These are phyloP conservation scores for Excoecaria cochinchinensis DNA, from an alignment of 345 rosid genomes.

Conservation along the genomic window DNA sequence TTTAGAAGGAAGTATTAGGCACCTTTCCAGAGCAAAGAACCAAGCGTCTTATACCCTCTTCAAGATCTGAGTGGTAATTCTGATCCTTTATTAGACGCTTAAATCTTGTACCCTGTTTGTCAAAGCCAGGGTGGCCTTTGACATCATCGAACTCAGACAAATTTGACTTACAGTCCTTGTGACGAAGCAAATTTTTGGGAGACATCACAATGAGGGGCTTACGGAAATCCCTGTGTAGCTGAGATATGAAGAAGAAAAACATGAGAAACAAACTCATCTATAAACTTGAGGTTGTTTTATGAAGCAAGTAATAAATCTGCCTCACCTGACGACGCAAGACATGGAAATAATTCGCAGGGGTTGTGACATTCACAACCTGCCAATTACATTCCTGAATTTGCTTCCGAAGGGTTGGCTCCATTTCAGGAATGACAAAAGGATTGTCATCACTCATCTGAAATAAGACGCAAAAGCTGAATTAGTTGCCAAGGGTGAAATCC, in stretches of 20 bases:
- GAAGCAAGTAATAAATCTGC: background rate
- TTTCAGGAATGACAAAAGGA: constrained; percentile 74
- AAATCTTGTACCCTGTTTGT: constrained; percentile 91
- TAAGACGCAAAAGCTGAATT: background rate
- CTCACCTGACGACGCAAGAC: constrained; percentile 77
- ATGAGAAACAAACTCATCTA: background rate
- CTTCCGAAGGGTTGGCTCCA: constrained; percentile 73
- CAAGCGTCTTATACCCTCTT: constrained; percentile 81
- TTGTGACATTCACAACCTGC: constrained; percentile 84
- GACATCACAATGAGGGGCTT: constrained; percentile 86
- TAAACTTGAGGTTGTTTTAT: background rate
- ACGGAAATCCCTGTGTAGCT: constrained; percentile 88
- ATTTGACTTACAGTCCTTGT: constrained; percentile 90
- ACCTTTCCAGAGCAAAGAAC: constrained; percentile 94
- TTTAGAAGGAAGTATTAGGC: background rate
- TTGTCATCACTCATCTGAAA: constrained; percentile 84
- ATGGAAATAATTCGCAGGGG: constrained; percentile 86
- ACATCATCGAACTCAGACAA: constrained; percentile 94
- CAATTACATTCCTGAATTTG: constrained; percentile 88
- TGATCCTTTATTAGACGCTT: constrained; percentile 91
- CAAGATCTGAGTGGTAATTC: constrained; percentile 74
- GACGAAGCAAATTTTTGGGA: constrained; percentile 91
- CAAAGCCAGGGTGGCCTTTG: constrained; percentile 94
- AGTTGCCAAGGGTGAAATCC: background rate
- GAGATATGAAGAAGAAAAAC: background rate